Conservation (phyloP, 805 yeast species). For the Yarrowia sp. region DNA sequence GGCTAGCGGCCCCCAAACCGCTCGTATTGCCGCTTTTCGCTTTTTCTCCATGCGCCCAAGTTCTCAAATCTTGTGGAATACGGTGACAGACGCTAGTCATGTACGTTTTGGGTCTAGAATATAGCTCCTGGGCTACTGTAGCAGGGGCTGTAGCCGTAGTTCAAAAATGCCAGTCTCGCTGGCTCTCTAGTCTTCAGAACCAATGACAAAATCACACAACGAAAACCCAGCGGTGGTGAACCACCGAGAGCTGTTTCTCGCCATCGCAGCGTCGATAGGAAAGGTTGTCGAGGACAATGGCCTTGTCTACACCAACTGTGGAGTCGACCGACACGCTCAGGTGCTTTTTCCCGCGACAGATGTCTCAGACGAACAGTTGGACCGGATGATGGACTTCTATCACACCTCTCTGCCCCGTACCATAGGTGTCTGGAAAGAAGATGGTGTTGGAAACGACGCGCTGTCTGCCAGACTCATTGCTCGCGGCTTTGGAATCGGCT, state of each 20-base stretch:
- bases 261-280: slow-evolving; percentile 6
- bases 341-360: not conserved
- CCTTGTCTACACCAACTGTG: slow-evolving; percentile 16
- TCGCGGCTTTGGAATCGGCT: slow-evolving; percentile 6
- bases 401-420: slow-evolving; percentile 2
- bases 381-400: slow-evolving; percentile 27
- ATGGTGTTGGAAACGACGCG: not conserved
- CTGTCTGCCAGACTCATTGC: slow-evolving; percentile 1
- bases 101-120: slow-evolving; percentile 11
- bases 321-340: slow-evolving; percentile 7
- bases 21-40: not conserved
- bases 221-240: slow-evolving; percentile 16
- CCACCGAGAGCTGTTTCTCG: slow-evolving; percentile 10
- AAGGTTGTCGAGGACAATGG: slow-evolving; percentile 12
- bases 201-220: not conserved
- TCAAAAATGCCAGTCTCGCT: not conserved
- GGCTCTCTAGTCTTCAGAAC: not conserved
- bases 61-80: not conserved
- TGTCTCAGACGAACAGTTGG: slow-evolving; percentile 12
- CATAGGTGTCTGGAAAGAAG: slow-evolving; percentile 21
- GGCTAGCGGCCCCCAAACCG: not conserved
- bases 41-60: not conserved
- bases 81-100: slow-evolving; percentile 28
- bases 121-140: not conserved
- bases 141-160: not conserved